Conservation (phyloP, 2,329 filamentous ascomycete genomes). For the Xylogone sp. region DNA sequence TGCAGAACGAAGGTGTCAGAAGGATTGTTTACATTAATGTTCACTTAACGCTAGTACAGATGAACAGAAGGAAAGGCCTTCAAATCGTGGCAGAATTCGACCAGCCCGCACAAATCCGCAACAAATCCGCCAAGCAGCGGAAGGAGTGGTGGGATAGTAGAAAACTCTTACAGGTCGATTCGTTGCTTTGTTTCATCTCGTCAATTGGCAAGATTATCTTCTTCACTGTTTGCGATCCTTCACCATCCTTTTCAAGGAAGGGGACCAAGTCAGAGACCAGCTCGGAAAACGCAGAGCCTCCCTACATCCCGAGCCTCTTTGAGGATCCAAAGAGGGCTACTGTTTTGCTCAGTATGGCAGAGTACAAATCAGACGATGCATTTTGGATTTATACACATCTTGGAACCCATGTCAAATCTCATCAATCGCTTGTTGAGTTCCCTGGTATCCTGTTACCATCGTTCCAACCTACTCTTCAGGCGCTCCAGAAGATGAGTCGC, state of each 20-base stretch:
- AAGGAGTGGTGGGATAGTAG: slow-evolving; percentile 47
- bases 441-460: slow-evolving; percentile 55
- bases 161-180: slow-evolving; percentile 44
- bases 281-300: slow-evolving; percentile 2
- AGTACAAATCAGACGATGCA: slow-evolving; percentile 17
- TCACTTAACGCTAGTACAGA: slow-evolving; percentile 12
- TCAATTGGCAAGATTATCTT: slow-evolving; percentile 36
- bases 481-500: slow-evolving; percentile 49
- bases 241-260: slow-evolving; percentile 9
- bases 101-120: slow-evolving; percentile 34
- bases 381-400: slow-evolving; percentile 16
- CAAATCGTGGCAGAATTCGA: slow-evolving; percentile 40
- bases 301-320: slow-evolving; percentile 17
- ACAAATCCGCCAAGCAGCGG: slow-evolving; percentile 25
- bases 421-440: slow-evolving; percentile 51
- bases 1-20: slow-evolving; percentile 33
- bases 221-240: slow-evolving; percentile 33
- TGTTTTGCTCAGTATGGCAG: slow-evolving; percentile 25
- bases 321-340: slow-evolving; percentile 24
- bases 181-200: slow-evolving; percentile 46
- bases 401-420: slow-evolving; percentile 10
- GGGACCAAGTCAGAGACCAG: slow-evolving; percentile 12
- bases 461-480: slow-evolving; percentile 53
- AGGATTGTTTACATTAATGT: slow-evolving; percentile 17
- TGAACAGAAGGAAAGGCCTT: slow-evolving; percentile 33